Conservation (phyloP, 1,139 yeast species). For the Maudiozyma humilis region DNA sequence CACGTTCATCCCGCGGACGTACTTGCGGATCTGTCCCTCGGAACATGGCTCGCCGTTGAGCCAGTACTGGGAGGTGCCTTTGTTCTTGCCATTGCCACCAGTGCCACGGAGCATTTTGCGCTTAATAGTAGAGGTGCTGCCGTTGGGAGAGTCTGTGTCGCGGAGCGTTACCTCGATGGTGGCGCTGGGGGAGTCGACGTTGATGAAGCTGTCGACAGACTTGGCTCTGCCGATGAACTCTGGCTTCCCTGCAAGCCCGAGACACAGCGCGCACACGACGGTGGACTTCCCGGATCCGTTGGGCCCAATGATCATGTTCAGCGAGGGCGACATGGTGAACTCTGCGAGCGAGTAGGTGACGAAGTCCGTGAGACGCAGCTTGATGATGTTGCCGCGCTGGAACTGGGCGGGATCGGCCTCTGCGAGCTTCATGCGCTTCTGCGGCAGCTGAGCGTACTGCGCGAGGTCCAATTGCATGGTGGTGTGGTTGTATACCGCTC, state of each 20-base stretch:
- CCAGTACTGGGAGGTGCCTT: constrained; percentile 47
- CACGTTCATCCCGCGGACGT: constrained; percentile 50
- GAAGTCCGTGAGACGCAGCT: constrained; percentile 61
- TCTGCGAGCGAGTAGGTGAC: constrained; percentile 77
- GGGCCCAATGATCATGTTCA: constrained; percentile 93
- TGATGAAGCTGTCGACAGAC: constrained; percentile 60
- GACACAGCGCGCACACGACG: constrained; percentile 84
- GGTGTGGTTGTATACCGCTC: background rate
- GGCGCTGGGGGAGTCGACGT: constrained; percentile 55
- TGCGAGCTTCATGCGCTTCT: constrained; percentile 11
- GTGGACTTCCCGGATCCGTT: constrained; percentile 97
- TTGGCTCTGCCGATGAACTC: constrained; percentile 75
- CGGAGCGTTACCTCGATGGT: constrained; percentile 59
- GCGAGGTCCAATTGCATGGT: background rate
- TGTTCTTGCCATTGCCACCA: constrained; percentile 23
- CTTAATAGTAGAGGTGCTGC: constrained; percentile 13
- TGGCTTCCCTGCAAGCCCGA: constrained; percentile 79
- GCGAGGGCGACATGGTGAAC: constrained; percentile 69
- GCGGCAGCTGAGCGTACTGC: background rate
- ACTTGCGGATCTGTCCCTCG: constrained; percentile 40
- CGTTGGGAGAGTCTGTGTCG: constrained; percentile 26
- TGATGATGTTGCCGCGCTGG: constrained; percentile 58
- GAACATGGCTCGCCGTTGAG: constrained; percentile 41
- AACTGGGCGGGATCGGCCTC: constrained; percentile 15
- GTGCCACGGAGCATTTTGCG: constrained; percentile 39